Evolutionary conservation across 192 early-diverging fungal species (phyloP).

Genomic region (Oehlia diaphana): DNA sequence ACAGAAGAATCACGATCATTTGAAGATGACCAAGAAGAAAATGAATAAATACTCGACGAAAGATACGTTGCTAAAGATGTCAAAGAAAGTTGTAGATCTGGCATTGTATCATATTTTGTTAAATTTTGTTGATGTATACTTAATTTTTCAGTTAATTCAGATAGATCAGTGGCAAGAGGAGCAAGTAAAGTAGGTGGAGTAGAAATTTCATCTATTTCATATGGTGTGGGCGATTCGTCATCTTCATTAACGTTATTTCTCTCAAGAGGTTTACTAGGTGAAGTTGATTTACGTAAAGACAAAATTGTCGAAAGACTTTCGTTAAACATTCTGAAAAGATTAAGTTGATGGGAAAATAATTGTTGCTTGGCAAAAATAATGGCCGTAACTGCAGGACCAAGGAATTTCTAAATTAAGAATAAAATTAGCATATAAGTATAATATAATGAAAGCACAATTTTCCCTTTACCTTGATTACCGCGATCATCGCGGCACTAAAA

Average conservation of each 20-base stretch:
- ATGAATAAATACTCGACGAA: background rate
- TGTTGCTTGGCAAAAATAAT: constrained; percentile 19
- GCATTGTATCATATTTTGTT: background rate
- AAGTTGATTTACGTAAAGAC: background rate
- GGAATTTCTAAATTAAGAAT: constrained; percentile 19
- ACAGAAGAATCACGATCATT: constrained; percentile 7
- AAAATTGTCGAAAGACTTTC: constrained; percentile 6
- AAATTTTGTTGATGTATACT: background rate
- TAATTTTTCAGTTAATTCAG: constrained; percentile 1
- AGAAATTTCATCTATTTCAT: constrained; percentile 12
- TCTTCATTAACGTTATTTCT: background rate
- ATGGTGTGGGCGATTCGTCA: background rate
- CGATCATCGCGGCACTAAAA: background rate
- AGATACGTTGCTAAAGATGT: constrained; percentile 6
- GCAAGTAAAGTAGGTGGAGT: background rate
- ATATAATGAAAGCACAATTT: background rate
- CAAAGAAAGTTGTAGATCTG: constrained; percentile 17
- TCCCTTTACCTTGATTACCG: background rate
- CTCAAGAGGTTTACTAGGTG: background rate
- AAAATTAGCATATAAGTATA: background rate
- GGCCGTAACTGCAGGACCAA: background rate
- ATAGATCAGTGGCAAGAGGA: constrained; percentile 17
- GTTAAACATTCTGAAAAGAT: constrained; percentile 16
- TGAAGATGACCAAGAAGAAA: background rate
- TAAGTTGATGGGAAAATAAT: constrained; percentile 24